phyloP scores from a whole-genome alignment of 305 asterid species.

The Salvia sclarea region DNA sequence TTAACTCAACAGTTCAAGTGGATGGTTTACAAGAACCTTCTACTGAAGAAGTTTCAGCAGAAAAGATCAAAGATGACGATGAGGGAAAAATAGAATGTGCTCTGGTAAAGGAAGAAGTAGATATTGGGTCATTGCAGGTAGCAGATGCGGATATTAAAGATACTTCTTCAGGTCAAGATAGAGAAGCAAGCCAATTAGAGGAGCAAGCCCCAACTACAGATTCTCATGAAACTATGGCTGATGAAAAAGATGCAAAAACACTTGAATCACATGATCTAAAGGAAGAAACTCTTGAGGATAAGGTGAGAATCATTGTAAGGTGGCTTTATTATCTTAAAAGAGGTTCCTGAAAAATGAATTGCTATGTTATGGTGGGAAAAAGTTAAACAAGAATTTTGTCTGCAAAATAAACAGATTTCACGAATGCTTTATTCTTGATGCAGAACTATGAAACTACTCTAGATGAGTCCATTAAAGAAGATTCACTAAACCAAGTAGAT shows the following conservation, averaged over 20 bases:
- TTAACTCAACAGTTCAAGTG: conserved; percentile 23
- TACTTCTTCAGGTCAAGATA: conserved; percentile 26
- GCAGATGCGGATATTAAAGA: conserved; percentile 17
- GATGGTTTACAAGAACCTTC: conserved; percentile 32
- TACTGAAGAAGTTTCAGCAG: conserved; percentile 15
- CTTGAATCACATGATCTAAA: conserved; percentile 11
- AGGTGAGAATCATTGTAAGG: conserved; percentile 14
- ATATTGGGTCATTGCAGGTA: conserved; percentile 30
- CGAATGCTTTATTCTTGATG: conserved; percentile 2
- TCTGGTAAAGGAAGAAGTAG: conserved; percentile 29
- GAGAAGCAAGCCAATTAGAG: conserved; percentile 17
- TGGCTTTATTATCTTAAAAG: neutral
- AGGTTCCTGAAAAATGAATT: neutral
- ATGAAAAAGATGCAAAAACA: conserved; percentile 14
- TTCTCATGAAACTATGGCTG: conserved; percentile 25
- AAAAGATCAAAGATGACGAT: conserved; percentile 25
- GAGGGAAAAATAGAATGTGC: conserved; percentile 22
- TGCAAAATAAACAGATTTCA: neutral
- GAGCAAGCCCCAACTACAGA: conserved; percentile 13
- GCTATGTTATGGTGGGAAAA: neutral
- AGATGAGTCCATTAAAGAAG: conserved; percentile 22
- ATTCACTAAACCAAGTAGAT: neutral
- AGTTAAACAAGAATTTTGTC: neutral
- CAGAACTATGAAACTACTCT: conserved; percentile 29
- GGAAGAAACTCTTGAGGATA: conserved; percentile 28